Conservation (phyloP, 192 early-diverging fungal species). For the Funneliformis mosseae region DNA sequence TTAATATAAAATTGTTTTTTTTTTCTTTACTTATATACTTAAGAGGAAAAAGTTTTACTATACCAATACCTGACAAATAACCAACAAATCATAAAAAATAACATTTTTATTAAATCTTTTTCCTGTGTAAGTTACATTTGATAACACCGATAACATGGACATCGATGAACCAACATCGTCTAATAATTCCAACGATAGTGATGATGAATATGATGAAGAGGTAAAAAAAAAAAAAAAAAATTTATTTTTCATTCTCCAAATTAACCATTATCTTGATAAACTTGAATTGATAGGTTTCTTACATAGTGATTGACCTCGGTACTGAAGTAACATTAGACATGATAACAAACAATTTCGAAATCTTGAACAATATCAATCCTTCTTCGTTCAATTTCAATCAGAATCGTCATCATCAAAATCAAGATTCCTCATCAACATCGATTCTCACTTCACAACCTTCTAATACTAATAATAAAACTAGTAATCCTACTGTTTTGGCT, state of each 20-base stretch:
- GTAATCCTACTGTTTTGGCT: background rate
- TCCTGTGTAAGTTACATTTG: too few species aligned
- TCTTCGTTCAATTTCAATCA: background rate
- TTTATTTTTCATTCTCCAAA: too few species aligned
- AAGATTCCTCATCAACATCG: background rate
- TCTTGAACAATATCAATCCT: constrained; percentile 8
- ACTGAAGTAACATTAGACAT: constrained; percentile 18
- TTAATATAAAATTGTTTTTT: too few species aligned
- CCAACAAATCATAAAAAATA: too few species aligned
- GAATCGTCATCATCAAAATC: background rate
- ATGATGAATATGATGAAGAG: background rate
- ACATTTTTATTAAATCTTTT: too few species aligned
- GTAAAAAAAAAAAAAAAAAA: too few species aligned
- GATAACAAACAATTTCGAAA: background rate
- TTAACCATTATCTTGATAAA: background rate
- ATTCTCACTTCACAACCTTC: background rate
- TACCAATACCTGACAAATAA: too few species aligned
- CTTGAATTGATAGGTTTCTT: background rate
- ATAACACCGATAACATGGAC: background rate
- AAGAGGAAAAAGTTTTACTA: too few species aligned
- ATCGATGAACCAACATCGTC: background rate
- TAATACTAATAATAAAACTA: background rate
- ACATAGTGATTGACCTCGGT: constrained; percentile 5
- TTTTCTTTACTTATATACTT: too few species aligned
- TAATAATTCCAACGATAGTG: background rate